phyloP scores from a whole-genome alignment of 2,329 filamentous ascomycete genomes.

The Aureobasidium mangrovei region DNA sequence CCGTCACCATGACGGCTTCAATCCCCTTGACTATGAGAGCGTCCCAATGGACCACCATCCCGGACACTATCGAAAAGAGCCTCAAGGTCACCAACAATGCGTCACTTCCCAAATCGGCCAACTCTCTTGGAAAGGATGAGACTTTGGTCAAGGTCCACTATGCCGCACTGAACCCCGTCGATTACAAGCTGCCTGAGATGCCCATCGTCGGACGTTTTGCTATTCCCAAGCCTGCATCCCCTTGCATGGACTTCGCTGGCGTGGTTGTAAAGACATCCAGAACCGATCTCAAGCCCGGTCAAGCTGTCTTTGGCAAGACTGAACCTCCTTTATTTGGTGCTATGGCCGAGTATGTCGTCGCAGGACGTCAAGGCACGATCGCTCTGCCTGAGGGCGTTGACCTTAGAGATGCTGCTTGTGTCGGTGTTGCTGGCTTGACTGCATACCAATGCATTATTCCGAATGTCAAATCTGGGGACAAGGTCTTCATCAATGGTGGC shows the following conservation, averaged over 20 bases:
- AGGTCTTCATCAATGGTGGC: constrained; percentile 57
- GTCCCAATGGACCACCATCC: constrained; percentile 20
- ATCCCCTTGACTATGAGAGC: constrained; percentile 25
- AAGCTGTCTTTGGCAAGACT: constrained; percentile 33
- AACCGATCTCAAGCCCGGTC: constrained; percentile 26
- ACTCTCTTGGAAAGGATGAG: constrained; percentile 22
- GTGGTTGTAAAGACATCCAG: constrained; percentile 33
- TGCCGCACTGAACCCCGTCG: constrained; percentile 41
- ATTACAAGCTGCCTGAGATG: constrained; percentile 42
- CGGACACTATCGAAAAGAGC: constrained; percentile 27
- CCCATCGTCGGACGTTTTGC: constrained; percentile 31
- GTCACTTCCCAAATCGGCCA: constrained; percentile 19
- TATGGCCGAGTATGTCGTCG: constrained; percentile 30
- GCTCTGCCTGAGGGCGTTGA: constrained; percentile 29
- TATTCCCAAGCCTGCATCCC: constrained; percentile 34
- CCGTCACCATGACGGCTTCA: constrained; percentile 14
- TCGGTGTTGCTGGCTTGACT: constrained; percentile 32
- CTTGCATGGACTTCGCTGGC: constrained; percentile 46
- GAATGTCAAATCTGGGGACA: constrained; percentile 35
- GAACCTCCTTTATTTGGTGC: constrained; percentile 27
- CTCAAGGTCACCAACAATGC: constrained; percentile 25
- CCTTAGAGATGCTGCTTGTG: constrained; percentile 29
- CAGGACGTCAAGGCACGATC: constrained; percentile 18
- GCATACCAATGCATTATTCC: constrained; percentile 32
- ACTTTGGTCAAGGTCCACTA: constrained; percentile 39